Conservation (phyloP, 768 basidiomycete genomes). For the Tephrocybe rancida region DNA sequence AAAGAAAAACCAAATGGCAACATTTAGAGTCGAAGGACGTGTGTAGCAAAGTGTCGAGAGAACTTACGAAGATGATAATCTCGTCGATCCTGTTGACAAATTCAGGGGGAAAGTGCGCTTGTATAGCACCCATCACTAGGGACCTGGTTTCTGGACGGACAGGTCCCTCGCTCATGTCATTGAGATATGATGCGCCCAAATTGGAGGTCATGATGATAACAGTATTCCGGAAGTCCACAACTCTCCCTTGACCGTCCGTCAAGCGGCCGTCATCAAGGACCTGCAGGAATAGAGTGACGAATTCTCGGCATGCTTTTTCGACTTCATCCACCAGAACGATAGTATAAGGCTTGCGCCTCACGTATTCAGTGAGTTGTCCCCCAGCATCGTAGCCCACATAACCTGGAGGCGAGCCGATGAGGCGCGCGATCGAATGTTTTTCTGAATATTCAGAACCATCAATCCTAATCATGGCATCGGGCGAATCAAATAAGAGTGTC, state of each 20-base stretch:
- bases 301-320: constrained; percentile 83
- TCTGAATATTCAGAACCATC: constrained; percentile 95
- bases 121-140: constrained; percentile 80
- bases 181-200: constrained; percentile 76
- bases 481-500: constrained; percentile 84
- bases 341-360: constrained; percentile 87
- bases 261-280: constrained; percentile 91
- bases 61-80: constrained; percentile 73
- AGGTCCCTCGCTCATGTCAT: constrained; percentile 73
- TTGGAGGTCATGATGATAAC: constrained; percentile 97
- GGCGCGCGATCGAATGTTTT: constrained; percentile 54
- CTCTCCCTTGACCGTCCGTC: constrained; percentile 91
- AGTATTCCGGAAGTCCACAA: constrained; percentile 87
- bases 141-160: constrained; percentile 61
- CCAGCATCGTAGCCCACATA: constrained; percentile 92
- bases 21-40: background rate
- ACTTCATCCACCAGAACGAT: constrained; percentile 88
- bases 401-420: constrained; percentile 71
- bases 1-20: constrained; percentile 24
- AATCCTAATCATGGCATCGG: constrained; percentile 89
- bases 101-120: constrained; percentile 88
- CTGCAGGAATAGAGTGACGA: constrained; percentile 60
- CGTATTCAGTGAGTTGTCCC: constrained; percentile 92
- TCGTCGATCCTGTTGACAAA: constrained; percentile 91
- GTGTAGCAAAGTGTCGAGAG: background rate